Evolutionary conservation across 2,329 filamentous ascomycete species (phyloP).

Genomic region (Arthrobotrys musiformis): DNA sequence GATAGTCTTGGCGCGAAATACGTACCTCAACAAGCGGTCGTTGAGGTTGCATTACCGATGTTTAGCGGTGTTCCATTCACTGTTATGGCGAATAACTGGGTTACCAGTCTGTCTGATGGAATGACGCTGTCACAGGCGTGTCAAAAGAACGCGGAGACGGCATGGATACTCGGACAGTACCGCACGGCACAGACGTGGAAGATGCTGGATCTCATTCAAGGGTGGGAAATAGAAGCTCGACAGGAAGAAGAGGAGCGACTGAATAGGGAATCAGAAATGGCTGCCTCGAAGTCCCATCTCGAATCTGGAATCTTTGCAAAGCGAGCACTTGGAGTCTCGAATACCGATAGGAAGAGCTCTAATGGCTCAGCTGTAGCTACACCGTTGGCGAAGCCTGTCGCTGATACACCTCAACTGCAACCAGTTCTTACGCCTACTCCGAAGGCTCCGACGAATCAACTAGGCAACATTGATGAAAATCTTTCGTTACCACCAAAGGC

Average conservation of each 20-base stretch:
- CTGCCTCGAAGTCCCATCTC: slow-evolving; percentile 19
- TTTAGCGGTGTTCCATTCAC: slow-evolving; percentile 58
- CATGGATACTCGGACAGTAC: slow-evolving; percentile 57
- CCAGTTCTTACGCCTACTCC: slow-evolving; percentile 55
- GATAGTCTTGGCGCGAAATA: slow-evolving; percentile 57
- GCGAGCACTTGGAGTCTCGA: slow-evolving; percentile 38
- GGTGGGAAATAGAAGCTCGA: slow-evolving; percentile 56
- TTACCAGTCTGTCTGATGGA: slow-evolving; percentile 55
- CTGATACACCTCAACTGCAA: slow-evolving; percentile 55
- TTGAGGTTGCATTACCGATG: slow-evolving; percentile 57
- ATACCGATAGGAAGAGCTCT: slow-evolving; percentile 39
- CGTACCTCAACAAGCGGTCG: slow-evolving; percentile 57
- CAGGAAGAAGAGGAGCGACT: slow-evolving; percentile 40
- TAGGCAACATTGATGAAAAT: slow-evolving; percentile 54
- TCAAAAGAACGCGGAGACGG: slow-evolving; percentile 56
- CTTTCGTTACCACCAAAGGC: slow-evolving; percentile 56
- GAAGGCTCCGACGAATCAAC: slow-evolving; percentile 49
- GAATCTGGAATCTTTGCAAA: slow-evolving; percentile 47
- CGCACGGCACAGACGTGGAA: slow-evolving; percentile 58
- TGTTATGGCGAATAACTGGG: slow-evolving; percentile 57
- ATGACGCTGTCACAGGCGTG: slow-evolving; percentile 57
- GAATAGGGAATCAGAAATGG: slow-evolving; percentile 44
- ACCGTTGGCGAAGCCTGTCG: slow-evolving; percentile 52
- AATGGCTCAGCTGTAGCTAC: slow-evolving; percentile 47
- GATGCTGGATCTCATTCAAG: slow-evolving; percentile 57